These are phyloP conservation scores for Cercospora sp. DNA, from an alignment of 2,329 filamentous ascomycete species.

Conservation along the genomic window DNA sequence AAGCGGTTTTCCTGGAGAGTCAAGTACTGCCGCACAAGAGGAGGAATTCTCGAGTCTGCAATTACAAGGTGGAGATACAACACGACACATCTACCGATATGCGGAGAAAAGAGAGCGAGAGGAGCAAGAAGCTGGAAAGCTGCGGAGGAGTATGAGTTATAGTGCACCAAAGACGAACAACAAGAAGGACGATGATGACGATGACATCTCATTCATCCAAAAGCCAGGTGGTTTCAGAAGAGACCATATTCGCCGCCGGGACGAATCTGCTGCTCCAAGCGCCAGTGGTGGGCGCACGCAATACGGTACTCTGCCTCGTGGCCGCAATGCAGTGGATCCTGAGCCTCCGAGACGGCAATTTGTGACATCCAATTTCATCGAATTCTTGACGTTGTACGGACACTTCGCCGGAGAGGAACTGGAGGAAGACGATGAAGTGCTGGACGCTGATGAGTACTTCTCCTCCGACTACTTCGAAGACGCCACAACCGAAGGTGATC, in stretches of 20 bases:
- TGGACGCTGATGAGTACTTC: slow-evolving; percentile 88
- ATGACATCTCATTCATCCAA: slow-evolving; percentile 84
- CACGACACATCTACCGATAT: slow-evolving; percentile 94
- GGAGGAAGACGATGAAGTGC: slow-evolving; percentile 90
- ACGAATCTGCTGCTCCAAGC: slow-evolving; percentile 54
- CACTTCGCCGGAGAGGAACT: slow-evolving; percentile 97
- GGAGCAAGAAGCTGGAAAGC: slow-evolving; percentile 56
- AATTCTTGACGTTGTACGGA: slow-evolving; percentile 91
- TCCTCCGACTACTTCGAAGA: slow-evolving; percentile 70
- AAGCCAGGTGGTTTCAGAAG: slow-evolving; percentile 90
- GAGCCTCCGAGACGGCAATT: slow-evolving; percentile 53
- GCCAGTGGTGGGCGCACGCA: slow-evolving; percentile 40
- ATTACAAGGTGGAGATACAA: slow-evolving; percentile 92
- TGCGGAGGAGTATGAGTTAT: slow-evolving; percentile 86
- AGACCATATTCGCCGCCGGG: slow-evolving; percentile 79
- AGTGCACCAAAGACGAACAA: slow-evolving; percentile 73
- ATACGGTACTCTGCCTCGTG: slow-evolving; percentile 24
- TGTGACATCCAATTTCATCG: slow-evolving; percentile 89
- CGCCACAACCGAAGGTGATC: slow-evolving; percentile 44
- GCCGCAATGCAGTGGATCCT: slow-evolving; percentile 15
- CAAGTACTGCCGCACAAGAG: slow-evolving; percentile 51
- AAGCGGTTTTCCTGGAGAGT: slow-evolving; percentile 31
- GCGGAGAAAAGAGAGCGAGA: slow-evolving; percentile 82
- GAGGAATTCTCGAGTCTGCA: slow-evolving; percentile 92
- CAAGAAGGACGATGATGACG: slow-evolving; percentile 73